Evolutionary conservation across 768 basidiomycete genomes (phyloP).

Genomic region (Gautieria morchelliformis): DNA sequence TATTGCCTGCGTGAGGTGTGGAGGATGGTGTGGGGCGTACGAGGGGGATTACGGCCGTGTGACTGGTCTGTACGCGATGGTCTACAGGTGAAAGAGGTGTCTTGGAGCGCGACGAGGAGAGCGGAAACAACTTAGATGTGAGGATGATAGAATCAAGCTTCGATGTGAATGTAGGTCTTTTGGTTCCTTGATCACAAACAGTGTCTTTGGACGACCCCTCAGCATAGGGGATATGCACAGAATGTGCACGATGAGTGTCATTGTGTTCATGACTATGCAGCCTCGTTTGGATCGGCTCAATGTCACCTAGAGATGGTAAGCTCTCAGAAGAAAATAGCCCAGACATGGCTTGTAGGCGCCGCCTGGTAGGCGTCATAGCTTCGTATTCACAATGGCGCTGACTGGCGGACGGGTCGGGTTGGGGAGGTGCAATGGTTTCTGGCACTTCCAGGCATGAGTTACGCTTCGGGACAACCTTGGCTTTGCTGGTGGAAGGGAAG

Average conservation of each 20-base stretch:
- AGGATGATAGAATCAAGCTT: constrained; percentile 6
- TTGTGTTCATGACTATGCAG: not conserved
- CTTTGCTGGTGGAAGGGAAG: not conserved
- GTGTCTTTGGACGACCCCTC: not conserved
- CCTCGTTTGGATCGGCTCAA: not conserved
- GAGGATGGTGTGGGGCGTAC: not conserved
- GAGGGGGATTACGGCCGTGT: not conserved
- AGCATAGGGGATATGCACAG: not conserved
- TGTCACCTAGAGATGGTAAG: not conserved
- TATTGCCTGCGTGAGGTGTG: not conserved
- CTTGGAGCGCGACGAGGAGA: constrained; percentile 3
- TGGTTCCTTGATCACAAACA: not conserved
- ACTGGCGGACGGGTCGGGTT: not conserved
- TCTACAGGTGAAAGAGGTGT: not conserved
- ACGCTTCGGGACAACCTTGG: not conserved
- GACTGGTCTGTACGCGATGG: not conserved
- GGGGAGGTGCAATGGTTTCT: not conserved
- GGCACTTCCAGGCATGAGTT: not conserved
- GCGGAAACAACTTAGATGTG: constrained; percentile 5
- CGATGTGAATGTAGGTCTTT: constrained; percentile 4
- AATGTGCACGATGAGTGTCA: not conserved
- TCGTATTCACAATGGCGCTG: not conserved
- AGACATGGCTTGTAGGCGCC: not conserved
- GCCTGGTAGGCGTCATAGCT: not conserved
- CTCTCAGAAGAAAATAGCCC: not conserved